These are phyloP conservation scores for Malassezia brasiliensis DNA, from an alignment of 1,284 basidiomycete species.

Conservation along the genomic window DNA sequence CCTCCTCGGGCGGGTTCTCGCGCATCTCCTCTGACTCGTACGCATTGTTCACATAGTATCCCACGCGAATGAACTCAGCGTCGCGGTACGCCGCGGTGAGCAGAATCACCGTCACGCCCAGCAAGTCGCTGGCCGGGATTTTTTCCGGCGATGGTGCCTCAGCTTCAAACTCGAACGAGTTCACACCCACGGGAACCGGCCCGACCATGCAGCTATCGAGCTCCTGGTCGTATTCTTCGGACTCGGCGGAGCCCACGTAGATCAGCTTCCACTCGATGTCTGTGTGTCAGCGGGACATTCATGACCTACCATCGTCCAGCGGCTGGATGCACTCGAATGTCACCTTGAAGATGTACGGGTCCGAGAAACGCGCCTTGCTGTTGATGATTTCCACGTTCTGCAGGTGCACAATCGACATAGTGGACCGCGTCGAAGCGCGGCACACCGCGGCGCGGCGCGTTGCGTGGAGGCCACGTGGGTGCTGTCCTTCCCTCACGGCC, in stretches of 20 bases:
- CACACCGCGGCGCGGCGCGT: background rate
- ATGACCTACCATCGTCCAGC: slow-evolving; percentile 65
- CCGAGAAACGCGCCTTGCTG: slow-evolving; percentile 49
- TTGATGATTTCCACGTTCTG: slow-evolving; percentile 45
- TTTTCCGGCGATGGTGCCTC: slow-evolving; percentile 54
- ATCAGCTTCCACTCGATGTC: slow-evolving; percentile 88
- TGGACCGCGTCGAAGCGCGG: background rate
- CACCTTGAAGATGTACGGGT: slow-evolving; percentile 85
- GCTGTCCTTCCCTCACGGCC: background rate
- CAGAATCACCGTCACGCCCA: slow-evolving; percentile 82
- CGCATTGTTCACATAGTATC: slow-evolving; percentile 98
- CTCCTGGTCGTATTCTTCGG: slow-evolving; percentile 86
- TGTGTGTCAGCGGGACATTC: slow-evolving; percentile 53
- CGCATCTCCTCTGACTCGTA: slow-evolving; percentile 74
- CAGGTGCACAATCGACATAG: slow-evolving; percentile 46
- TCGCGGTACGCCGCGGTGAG: slow-evolving; percentile 77
- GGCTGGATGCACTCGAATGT: slow-evolving; percentile 95
- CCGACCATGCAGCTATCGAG: slow-evolving; percentile 69
- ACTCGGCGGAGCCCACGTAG: slow-evolving; percentile 87
- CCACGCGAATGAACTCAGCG: slow-evolving; percentile 95
- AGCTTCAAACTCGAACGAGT: slow-evolving; percentile 86
- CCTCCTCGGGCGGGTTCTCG: slow-evolving; percentile 42
- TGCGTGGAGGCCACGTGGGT: background rate
- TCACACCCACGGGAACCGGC: slow-evolving; percentile 72
- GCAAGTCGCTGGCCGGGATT: slow-evolving; percentile 71